A percentile compares a stretch with the other conserved stretches of the same genome.
Evolutionary conservation across 2,329 filamentous ascomycete species (phyloP).

Genomic region (Gnomoniopsis smithogilvyi): DNA sequence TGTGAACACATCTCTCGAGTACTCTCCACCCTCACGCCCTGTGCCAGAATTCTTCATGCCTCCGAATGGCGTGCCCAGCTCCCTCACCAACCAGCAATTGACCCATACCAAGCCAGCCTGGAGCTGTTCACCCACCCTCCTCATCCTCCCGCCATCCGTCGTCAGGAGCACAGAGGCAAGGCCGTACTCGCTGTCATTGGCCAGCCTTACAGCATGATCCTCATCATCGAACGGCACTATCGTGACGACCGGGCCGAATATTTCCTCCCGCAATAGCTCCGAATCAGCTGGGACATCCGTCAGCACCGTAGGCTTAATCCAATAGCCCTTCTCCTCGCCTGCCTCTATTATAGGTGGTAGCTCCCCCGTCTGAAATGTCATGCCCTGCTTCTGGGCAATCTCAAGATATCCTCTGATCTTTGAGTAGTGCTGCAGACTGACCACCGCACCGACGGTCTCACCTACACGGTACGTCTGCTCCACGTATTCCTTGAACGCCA

Average conservation of each 20-base stretch:
- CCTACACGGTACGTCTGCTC: conserved; percentile 20
- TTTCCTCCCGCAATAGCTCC: conserved; percentile 34
- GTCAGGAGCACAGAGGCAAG: conserved; percentile 29
- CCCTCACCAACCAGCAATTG: conserved; percentile 31
- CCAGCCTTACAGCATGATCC: conserved; percentile 24
- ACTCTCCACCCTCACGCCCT: conserved; percentile 29
- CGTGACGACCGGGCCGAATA: conserved; percentile 40
- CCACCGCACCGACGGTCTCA: conserved; percentile 27
- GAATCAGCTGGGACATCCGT: conserved; percentile 24
- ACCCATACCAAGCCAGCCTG: conserved; percentile 32
- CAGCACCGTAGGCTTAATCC: conserved; percentile 27
- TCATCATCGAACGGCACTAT: conserved; percentile 33
- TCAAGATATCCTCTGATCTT: conserved; percentile 26
- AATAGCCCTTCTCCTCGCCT: conserved; percentile 22
- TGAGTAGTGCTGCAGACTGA: conserved; percentile 26
- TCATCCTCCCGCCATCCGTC: conserved; percentile 26
- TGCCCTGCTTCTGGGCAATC: conserved; percentile 22
- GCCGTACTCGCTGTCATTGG: conserved; percentile 29
- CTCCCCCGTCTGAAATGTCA: conserved; percentile 22
- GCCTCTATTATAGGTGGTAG: conserved; percentile 19
- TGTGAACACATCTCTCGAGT: conserved; percentile 31
- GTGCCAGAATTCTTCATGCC: conserved; percentile 32
- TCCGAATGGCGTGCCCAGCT: conserved; percentile 31
- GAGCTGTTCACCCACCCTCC: conserved; percentile 29
- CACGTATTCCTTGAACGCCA: conserved; percentile 22